Evolutionary conservation across 495 filamentous ascomycete genomes (phyloP).

Genomic region (Penicillium canariense): DNA sequence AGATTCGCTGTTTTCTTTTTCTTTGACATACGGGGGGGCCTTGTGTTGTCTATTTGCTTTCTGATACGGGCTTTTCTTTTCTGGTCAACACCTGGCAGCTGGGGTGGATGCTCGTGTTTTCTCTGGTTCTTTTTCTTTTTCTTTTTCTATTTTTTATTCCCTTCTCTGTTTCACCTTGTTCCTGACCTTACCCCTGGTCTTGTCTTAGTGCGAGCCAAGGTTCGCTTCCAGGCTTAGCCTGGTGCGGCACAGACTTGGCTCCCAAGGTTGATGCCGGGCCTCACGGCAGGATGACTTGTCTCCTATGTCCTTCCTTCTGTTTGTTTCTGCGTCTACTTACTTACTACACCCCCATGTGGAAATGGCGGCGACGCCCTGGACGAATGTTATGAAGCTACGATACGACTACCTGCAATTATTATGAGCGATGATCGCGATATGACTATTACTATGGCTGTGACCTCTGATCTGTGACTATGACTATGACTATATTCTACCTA

Average conservation of each 20-base stretch:
- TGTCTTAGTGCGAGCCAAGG: not conserved
- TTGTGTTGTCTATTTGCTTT: constrained; percentile 10
- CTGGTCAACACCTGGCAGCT: not conserved
- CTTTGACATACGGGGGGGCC: too few species aligned
- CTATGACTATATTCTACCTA: not conserved
- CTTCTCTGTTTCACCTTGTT: not conserved
- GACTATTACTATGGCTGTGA: not conserved
- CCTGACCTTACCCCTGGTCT: not conserved
- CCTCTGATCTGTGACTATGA: not conserved
- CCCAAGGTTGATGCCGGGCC: not conserved
- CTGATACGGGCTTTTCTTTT: constrained; percentile 17
- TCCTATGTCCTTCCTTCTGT: constrained; percentile 1
- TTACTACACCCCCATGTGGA: constrained; percentile 12
- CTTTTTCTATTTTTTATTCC: not conserved
- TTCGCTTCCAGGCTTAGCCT: not conserved
- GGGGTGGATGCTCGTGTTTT: not conserved
- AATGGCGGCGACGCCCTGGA: constrained; percentile 22
- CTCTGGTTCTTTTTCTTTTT: not conserved
- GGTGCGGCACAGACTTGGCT: constrained; percentile 1
- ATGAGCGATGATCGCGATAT: not conserved
- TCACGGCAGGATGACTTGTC: not conserved
- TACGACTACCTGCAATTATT: not conserved
- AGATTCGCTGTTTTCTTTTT: constrained; percentile 3
- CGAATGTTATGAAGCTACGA: constrained; percentile 19
- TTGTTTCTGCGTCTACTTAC: not conserved